Conservation (phyloP, 305 asterid species). For the Coffea humblotiana region DNA sequence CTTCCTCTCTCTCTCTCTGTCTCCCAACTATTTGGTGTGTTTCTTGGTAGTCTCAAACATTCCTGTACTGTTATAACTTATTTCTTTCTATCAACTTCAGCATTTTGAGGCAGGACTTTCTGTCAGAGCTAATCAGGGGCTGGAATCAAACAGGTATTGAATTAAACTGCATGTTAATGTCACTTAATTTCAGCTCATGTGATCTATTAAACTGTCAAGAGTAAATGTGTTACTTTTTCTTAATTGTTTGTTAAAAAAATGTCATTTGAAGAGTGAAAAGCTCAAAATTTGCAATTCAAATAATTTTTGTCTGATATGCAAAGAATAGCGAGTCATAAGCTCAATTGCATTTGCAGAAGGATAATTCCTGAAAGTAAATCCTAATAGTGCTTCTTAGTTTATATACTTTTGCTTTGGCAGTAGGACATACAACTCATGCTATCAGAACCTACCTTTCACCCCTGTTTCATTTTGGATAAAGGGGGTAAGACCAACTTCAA, state of each 20-base stretch:
- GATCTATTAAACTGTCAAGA: neutral
- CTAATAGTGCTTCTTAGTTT: neutral
- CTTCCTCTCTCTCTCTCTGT: neutral
- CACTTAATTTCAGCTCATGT: neutral
- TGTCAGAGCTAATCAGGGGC: slow-evolving; percentile 62
- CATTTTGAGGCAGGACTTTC: slow-evolving; percentile 97
- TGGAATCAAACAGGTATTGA: slow-evolving; percentile 69
- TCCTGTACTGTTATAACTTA: neutral
- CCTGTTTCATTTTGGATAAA: too few relatives aligned
- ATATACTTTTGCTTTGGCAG: neutral
- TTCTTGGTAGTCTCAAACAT: neutral
- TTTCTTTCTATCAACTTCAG: slow-evolving; percentile 43
- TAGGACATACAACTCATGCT: neutral
- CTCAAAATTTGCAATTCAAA: neutral
- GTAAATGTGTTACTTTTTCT: neutral
- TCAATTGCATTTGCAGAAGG: neutral
- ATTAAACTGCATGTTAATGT: neutral
- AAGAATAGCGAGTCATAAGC: neutral
- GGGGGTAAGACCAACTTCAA: too few relatives aligned
- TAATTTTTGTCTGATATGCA: neutral
- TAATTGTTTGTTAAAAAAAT: neutral
- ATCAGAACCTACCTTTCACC: too few relatives aligned
- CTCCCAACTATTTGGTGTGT: neutral
- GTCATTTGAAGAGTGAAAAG: neutral
- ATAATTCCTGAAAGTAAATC: neutral